Evolutionary conservation across 345 rosid species (phyloP).

Genomic region (Heritiera fomes): DNA sequence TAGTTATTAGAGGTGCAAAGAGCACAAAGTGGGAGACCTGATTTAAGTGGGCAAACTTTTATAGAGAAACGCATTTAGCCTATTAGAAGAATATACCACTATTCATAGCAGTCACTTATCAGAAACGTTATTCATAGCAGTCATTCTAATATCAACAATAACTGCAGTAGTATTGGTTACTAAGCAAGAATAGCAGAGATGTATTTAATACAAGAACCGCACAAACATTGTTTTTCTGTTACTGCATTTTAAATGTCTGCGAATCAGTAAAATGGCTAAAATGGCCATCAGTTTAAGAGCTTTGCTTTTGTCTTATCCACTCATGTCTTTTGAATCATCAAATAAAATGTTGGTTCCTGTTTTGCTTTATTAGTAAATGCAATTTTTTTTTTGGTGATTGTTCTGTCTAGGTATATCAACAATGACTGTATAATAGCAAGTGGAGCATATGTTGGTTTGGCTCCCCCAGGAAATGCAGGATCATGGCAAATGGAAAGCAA

Average conservation of each 20-base stretch:
- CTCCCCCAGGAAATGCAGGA: conserved; percentile 70
- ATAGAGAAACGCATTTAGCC: not conserved
- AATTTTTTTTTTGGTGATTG: conserved; percentile 5
- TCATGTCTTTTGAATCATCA: not conserved
- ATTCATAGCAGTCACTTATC: not conserved
- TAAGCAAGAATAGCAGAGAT: not conserved
- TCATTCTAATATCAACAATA: not conserved
- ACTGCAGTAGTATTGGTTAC: not conserved
- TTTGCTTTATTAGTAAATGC: conserved; percentile 13
- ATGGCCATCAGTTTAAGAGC: not conserved
- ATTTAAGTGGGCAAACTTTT: not conserved
- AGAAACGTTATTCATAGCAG: not conserved
- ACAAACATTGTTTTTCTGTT: not conserved
- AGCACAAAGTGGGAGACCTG: not conserved
- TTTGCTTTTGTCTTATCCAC: not conserved
- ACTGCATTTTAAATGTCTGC: not conserved
- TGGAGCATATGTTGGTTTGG: conserved; percentile 80
- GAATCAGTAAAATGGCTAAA: conserved; percentile 2
- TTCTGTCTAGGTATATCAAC: conserved; percentile 48
- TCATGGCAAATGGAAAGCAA: conserved; percentile 91
- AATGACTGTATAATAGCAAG: conserved; percentile 41
- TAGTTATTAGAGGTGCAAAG: not conserved
- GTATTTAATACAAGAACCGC: not conserved
- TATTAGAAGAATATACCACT: conserved; percentile 5
- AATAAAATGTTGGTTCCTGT: conserved; percentile 9